Percentiles rank a stretch among this genome's conserved stretches.
Evolutionary conservation across 306 rosid genomes (phyloP).

Genomic region (Quercus variabilis): DNA sequence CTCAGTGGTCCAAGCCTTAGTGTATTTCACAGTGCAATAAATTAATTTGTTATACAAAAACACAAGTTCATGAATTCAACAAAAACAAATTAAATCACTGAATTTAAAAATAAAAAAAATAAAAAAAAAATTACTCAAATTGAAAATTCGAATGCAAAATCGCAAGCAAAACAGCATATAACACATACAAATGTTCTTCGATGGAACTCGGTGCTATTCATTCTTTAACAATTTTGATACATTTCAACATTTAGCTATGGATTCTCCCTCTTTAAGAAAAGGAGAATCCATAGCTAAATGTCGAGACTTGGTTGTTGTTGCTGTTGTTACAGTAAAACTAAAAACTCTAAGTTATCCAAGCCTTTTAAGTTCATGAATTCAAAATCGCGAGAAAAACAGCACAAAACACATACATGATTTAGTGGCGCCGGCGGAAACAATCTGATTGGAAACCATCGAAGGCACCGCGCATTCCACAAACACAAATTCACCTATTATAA

Average conservation of each 20-base stretch:
- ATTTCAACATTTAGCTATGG: no score
- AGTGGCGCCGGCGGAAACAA: conserved; percentile 58
- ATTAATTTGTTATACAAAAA: background rate
- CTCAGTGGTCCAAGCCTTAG: background rate
- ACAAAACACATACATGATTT: conserved; percentile 70
- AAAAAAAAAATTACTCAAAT: no score
- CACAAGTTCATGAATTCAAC: background rate
- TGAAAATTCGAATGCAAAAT: background rate
- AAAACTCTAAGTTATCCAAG: no score
- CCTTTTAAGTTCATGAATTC: no score
- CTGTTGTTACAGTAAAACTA: no score
- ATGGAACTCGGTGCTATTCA: background rate
- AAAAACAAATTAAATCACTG: background rate
- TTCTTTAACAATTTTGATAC: no score
- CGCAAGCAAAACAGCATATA: background rate
- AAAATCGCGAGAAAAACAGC: background rate
- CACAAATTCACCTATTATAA: conserved; percentile 66
- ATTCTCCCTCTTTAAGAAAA: no score
- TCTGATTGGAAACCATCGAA: conserved; percentile 68
- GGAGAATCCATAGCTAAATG: no score
- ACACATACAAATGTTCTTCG: conserved; percentile 16
- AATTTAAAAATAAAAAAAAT: background rate
- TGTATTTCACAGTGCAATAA: background rate
- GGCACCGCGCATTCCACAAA: conserved; percentile 67
- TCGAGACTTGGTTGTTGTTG: no score